Conservation (phyloP, 2,329 filamentous ascomycete genomes). For the Neoarthrinium moseri region DNA sequence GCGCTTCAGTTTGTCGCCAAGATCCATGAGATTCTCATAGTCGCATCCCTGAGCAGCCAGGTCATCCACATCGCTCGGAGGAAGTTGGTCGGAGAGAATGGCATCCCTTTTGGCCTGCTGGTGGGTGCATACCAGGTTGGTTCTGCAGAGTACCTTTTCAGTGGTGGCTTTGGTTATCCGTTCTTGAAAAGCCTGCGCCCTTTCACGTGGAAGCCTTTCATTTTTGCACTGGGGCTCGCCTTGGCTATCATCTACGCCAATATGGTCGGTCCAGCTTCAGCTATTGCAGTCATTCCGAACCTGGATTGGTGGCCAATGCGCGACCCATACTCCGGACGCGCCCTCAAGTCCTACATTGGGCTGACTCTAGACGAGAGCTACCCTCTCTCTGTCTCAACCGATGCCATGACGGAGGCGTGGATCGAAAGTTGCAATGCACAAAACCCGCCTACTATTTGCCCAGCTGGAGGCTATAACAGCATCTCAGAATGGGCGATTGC, state of each 20-base stretch:
- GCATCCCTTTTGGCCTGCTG: constrained; percentile 2
- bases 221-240: background rate
- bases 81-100: background rate
- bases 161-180: constrained; percentile 1
- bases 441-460: background rate
- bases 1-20: background rate
- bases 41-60: background rate
- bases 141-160: constrained; percentile 3
- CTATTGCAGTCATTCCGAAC: background rate
- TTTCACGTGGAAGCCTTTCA: background rate
- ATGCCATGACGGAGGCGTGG: background rate
- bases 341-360: background rate
- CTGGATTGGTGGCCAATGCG: constrained; percentile 1
- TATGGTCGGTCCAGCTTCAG: constrained; percentile 4
- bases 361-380: background rate
- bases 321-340: background rate
- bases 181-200: background rate
- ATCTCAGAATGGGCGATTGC: background rate
- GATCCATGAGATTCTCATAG: background rate
- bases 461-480: background rate
- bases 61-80: background rate
- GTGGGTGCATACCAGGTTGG: constrained; percentile 1
- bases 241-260: constrained; percentile 4
- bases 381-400: background rate
- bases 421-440: background rate